A percentile compares a stretch with the other conserved stretches of the same genome.
Evolutionary conservation across 352 stramenopile genomes (phyloP).

Genomic region (Phytophthora pisi): DNA sequence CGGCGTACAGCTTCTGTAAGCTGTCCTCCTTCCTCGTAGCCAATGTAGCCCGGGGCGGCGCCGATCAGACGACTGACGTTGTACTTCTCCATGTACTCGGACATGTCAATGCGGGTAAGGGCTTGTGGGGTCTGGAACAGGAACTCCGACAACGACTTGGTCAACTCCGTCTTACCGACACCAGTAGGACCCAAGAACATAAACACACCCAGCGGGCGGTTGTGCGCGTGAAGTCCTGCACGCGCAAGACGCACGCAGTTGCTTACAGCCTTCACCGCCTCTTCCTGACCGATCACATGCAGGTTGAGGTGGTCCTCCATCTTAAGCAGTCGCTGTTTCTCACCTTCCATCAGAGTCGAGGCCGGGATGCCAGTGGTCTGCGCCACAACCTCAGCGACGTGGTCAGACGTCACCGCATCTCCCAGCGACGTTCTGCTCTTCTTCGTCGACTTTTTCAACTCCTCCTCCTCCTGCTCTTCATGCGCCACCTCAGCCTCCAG

Average conservation of each 20-base stretch:
- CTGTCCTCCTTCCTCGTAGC: constrained; percentile 95
- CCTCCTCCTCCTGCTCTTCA: constrained; percentile 55
- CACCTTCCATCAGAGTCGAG: constrained; percentile 93
- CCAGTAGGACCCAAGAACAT: constrained; percentile 95
- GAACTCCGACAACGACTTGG: constrained; percentile 94
- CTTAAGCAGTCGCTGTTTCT: constrained; percentile 94
- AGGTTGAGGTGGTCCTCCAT: constrained; percentile 94
- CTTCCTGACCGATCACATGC: constrained; percentile 91
- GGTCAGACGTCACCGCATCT: constrained; percentile 92
- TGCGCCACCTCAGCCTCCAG: constrained; percentile 73
- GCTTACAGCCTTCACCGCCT: constrained; percentile 91
- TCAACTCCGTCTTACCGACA: constrained; percentile 97
- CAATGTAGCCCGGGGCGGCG: constrained; percentile 92
- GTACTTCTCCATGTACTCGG: constrained; percentile 98
- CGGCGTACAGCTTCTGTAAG: constrained; percentile 95
- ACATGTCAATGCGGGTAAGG: constrained; percentile 97
- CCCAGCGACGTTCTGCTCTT: constrained; percentile 65
- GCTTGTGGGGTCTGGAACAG: constrained; percentile 96
- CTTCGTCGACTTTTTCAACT: constrained; percentile 40
- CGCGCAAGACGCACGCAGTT: constrained; percentile 92
- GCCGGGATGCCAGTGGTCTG: constrained; percentile 95
- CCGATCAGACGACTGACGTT: constrained; percentile 93
- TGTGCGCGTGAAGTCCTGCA: constrained; percentile 95
- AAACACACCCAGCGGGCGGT: constrained; percentile 95
- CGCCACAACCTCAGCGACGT: constrained; percentile 92